phyloP scores from a whole-genome alignment of 2,329 filamentous ascomycete species.

The Bipolaris oryzae region DNA sequence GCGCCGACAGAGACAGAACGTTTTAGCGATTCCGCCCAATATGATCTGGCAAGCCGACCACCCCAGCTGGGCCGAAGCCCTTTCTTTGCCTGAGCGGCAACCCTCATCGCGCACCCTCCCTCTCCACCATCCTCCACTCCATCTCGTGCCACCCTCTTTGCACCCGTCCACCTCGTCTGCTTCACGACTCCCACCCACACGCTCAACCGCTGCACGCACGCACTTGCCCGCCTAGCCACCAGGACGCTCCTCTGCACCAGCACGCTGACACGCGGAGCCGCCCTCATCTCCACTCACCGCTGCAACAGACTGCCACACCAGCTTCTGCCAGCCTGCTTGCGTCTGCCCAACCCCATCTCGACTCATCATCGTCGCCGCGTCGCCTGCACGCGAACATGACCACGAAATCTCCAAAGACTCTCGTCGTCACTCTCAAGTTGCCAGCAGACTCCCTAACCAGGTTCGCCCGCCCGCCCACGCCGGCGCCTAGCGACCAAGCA shows the following conservation, averaged over 20 bases:
- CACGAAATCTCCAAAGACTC: constrained; percentile 41
- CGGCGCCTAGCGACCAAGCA: constrained; percentile 34
- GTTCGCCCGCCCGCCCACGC: constrained; percentile 36
- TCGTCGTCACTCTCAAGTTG: constrained; percentile 43
- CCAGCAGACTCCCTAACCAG: constrained; percentile 37
- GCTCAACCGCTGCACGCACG: constrained; percentile 1
- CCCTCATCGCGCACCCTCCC: constrained; percentile 12
- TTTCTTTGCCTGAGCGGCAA: constrained; percentile 16
- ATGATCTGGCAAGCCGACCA: constrained; percentile 17
- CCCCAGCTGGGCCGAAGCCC: constrained; percentile 18
- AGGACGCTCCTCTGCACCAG: constrained; percentile 9
- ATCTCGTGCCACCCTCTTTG: constrained; percentile 2
- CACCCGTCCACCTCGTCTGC: constrained; percentile 8
- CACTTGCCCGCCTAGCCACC: constrained; percentile 3
- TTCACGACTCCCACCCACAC: constrained; percentile 2
- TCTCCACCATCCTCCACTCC: constrained; percentile 4
- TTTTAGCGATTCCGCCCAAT: constrained; percentile 20
- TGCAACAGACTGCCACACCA: constrained; percentile 11
- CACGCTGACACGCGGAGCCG: constrained; percentile 19
- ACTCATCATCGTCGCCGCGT: constrained; percentile 29
- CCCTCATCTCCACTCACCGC: constrained; percentile 11
- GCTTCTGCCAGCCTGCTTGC: constrained; percentile 11
- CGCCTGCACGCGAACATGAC: constrained; percentile 40
- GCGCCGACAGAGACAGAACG: constrained; percentile 15
- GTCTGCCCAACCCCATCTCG: constrained; percentile 19